These are phyloP conservation scores for Lotus japonicus DNA, from an alignment of 306 rosid species.

Conservation along the genomic window DNA sequence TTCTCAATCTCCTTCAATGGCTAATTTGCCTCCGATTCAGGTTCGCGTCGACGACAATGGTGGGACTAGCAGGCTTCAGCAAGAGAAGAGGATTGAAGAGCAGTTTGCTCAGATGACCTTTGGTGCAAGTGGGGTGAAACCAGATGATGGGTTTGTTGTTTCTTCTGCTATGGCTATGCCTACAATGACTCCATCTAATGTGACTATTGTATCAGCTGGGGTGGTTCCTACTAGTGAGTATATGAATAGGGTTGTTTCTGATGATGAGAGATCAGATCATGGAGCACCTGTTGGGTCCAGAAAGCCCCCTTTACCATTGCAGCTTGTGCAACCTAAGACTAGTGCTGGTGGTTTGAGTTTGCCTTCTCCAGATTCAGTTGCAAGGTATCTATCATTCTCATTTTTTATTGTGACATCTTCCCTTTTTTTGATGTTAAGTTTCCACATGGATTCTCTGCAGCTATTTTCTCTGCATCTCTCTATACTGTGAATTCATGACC, in stretches of 20 bases:
- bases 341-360: conserved; percentile 40
- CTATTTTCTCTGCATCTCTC: too few relatives aligned
- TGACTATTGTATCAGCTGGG: conserved; percentile 17
- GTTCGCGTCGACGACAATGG: conserved; percentile 57
- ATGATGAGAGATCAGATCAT: conserved; percentile 65
- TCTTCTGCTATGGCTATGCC: conserved; percentile 28
- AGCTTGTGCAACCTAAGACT: conserved; percentile 47
- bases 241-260: conserved; percentile 45
- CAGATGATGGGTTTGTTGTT: conserved; percentile 29
- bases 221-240: conserved; percentile 32
- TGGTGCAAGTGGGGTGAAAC: conserved; percentile 23
- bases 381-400: conserved; percentile 50
- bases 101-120: conserved; percentile 59
- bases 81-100: conserved; percentile 58
- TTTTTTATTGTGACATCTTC: background rate
- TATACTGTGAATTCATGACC: too few relatives aligned
- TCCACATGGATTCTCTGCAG: too few relatives aligned
- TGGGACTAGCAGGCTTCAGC: conserved; percentile 33
- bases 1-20: conserved; percentile 60
- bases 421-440: too few relatives aligned
- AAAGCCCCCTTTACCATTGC: conserved; percentile 88
- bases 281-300: conserved; percentile 40
- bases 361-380: conserved; percentile 88
- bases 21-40: conserved; percentile 82
- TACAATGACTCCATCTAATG: conserved; percentile 26